Evolutionary conservation across 441 rosid genomes (phyloP).

Genomic region (Dalechampia spathulata): DNA sequence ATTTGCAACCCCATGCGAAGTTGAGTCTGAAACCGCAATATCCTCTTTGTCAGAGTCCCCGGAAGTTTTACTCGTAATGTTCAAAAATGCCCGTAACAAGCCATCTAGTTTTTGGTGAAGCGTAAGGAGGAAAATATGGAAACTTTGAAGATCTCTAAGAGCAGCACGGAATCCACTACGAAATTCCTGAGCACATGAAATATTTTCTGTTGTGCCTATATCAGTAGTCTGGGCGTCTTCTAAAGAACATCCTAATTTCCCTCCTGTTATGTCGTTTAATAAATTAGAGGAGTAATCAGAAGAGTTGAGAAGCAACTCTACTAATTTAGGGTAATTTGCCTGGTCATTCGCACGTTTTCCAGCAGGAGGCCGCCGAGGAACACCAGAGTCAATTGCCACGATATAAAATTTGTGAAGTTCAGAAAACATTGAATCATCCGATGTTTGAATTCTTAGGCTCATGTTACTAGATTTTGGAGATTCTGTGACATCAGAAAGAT

Average conservation of each 20-base stretch:
- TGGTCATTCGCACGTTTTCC: constrained; percentile 96
- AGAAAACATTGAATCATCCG: constrained; percentile 37
- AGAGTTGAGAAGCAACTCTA: constrained; percentile 89
- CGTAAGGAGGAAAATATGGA: constrained; percentile 87
- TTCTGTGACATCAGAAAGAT: constrained; percentile 60
- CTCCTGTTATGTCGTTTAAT: constrained; percentile 77
- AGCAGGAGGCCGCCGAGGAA: constrained; percentile 98
- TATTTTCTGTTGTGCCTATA: constrained; percentile 26
- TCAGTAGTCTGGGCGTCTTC: constrained; percentile 33
- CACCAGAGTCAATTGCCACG: constrained; percentile 92
- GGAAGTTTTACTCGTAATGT: constrained; percentile 54
- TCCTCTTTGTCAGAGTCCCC: constrained; percentile 85
- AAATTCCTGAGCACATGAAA: constrained; percentile 56
- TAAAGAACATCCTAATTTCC: constrained; percentile 63
- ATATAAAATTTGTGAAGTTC: constrained; percentile 40
- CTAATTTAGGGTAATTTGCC: constrained; percentile 82
- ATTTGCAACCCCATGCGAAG: constrained; percentile 37
- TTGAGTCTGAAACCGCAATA: constrained; percentile 51
- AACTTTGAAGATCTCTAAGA: constrained; percentile 85
- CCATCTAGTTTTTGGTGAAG: constrained; percentile 87
- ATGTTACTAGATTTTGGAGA: constrained; percentile 54
- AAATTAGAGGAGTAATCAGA: constrained; percentile 58
- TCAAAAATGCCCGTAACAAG: constrained; percentile 63
- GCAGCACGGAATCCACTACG: constrained; percentile 89
- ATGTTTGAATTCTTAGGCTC: constrained; percentile 45